Percentiles rank a stretch among this genome's conserved stretches.
Evolutionary conservation across 139 green algal genomes (phyloP).

Genomic region (Chlamydomonas eustigma): DNA sequence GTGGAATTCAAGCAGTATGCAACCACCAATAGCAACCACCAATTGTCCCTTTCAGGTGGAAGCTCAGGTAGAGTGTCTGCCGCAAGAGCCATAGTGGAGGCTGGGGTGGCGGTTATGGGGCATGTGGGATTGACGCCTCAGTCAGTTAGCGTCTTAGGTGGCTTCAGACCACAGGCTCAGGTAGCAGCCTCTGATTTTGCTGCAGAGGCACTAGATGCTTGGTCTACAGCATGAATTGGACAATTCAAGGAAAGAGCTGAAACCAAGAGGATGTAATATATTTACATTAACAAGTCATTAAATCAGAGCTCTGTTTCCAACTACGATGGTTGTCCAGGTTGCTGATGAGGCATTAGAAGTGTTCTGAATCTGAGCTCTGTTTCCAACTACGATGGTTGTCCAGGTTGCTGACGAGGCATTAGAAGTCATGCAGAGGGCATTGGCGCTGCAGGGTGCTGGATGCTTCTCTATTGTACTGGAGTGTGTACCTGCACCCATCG

Average conservation of each 20-base stretch:
- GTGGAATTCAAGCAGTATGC: too few relatives aligned
- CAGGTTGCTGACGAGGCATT: slow-evolving; percentile 66
- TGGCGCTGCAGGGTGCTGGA: slow-evolving; percentile 77
- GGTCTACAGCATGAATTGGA: too few relatives aligned
- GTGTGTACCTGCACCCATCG: slow-evolving; percentile 87
- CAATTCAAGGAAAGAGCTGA: too few relatives aligned
- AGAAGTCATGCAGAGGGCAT: slow-evolving; percentile 57
- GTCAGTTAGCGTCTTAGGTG: slow-evolving; percentile 70
- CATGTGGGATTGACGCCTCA: slow-evolving; percentile 95
- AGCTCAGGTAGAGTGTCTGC: slow-evolving; percentile 55
- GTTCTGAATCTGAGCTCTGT: too few relatives aligned
- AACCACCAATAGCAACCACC: too few relatives aligned
- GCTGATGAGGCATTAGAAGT: too few relatives aligned
- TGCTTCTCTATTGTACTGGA: slow-evolving; percentile 96
- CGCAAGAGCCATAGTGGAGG: slow-evolving; percentile 75
- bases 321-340: too few relatives aligned
- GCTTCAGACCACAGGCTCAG: slow-evolving; percentile 90
- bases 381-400: too few relatives aligned
- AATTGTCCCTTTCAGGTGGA: slow-evolving; percentile 13
- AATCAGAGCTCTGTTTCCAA: too few relatives aligned
- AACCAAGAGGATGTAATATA: too few relatives aligned
- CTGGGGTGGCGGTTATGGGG: slow-evolving; percentile 96
- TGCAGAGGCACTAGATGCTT: too few relatives aligned
- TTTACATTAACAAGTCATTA: too few relatives aligned
- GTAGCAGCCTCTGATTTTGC: slow-evolving; percentile 19